phyloP scores from a whole-genome alignment of 345 rosid genomes.

The Eucalyptus melliodora region DNA sequence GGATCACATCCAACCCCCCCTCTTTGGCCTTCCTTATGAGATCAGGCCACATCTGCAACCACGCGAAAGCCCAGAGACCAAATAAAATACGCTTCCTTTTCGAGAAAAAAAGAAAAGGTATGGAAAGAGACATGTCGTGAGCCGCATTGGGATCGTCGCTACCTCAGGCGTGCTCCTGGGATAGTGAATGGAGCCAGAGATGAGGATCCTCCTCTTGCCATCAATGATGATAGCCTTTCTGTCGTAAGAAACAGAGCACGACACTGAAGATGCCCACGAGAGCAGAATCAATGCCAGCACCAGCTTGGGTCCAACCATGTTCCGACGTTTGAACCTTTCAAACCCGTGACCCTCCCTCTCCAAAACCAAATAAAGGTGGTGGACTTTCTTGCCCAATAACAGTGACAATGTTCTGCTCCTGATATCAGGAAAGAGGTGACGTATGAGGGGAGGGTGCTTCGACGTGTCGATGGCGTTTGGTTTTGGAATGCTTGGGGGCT shows the following conservation, averaged over 20 bases:
- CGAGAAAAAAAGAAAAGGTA: too few species aligned
- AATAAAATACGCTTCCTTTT: neutral
- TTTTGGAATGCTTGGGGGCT: neutral
- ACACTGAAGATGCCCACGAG: neutral
- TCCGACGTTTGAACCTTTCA: neutral
- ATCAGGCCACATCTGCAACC: conserved; percentile 8
- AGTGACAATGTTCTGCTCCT: neutral
- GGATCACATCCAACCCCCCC: conserved; percentile 31
- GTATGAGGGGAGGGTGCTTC: neutral
- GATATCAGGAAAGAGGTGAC: neutral
- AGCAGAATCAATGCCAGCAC: neutral
- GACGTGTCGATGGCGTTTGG: neutral
- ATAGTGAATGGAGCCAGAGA: conserved; percentile 94
- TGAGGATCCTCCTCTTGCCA: conserved; percentile 73
- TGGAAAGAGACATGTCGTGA: neutral
- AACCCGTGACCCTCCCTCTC: neutral
- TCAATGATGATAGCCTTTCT: conserved; percentile 52
- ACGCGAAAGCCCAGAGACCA: neutral
- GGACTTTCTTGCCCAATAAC: neutral
- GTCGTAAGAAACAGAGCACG: conserved; percentile 1
- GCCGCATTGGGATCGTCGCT: neutral
- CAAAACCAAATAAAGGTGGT: neutral
- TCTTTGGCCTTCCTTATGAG: conserved; percentile 9
- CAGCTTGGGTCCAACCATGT: neutral
- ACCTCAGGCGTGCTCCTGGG: conserved; percentile 82